These are phyloP conservation scores for Ogataea philodendri DNA, from an alignment of 805 yeast genomes.

Conservation along the genomic window DNA sequence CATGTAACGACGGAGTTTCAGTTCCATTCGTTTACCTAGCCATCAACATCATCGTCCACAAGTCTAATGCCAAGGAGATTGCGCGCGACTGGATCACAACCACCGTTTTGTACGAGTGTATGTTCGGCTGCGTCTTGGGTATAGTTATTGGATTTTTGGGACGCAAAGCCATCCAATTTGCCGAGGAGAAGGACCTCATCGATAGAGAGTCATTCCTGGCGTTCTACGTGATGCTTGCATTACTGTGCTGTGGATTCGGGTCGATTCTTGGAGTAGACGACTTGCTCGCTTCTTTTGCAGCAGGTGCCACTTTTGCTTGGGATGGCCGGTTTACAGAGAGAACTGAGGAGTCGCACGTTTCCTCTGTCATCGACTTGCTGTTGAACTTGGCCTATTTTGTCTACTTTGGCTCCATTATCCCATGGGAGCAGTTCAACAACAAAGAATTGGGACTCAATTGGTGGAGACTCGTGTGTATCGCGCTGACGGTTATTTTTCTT, in stretches of 20 bases:
- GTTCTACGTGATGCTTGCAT: constrained; percentile 51
- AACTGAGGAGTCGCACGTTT: constrained; percentile 60
- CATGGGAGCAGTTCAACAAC: constrained; percentile 63
- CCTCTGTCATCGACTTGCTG: constrained; percentile 63
- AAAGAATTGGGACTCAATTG: constrained; percentile 43
- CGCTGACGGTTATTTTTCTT: constrained; percentile 48
- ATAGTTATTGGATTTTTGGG: constrained; percentile 50
- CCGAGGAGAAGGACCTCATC: constrained; percentile 50
- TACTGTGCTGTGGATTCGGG: constrained; percentile 60
- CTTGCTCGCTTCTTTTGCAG: constrained; percentile 67
- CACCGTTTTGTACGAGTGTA: constrained; percentile 62
- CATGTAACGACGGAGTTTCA: constrained; percentile 73
- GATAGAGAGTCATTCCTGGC: constrained; percentile 62
- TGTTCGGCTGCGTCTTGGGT: constrained; percentile 55
- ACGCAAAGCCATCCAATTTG: constrained; percentile 50
- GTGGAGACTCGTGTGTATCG: constrained; percentile 54
- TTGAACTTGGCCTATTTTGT: constrained; percentile 66
- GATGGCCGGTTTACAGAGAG: constrained; percentile 61
- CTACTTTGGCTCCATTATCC: constrained; percentile 68
- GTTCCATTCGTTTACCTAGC: constrained; percentile 68
- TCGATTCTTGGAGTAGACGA: constrained; percentile 70
- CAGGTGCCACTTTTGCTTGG: constrained; percentile 75
- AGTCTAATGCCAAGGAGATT: constrained; percentile 47
- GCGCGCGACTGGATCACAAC: constrained; percentile 61
- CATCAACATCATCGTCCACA: constrained; percentile 49